A percentile compares a stretch with the other conserved stretches of the same genome.
Evolutionary conservation across 306 rosid genomes (phyloP).

Genomic region (Cucumis hystrix): DNA sequence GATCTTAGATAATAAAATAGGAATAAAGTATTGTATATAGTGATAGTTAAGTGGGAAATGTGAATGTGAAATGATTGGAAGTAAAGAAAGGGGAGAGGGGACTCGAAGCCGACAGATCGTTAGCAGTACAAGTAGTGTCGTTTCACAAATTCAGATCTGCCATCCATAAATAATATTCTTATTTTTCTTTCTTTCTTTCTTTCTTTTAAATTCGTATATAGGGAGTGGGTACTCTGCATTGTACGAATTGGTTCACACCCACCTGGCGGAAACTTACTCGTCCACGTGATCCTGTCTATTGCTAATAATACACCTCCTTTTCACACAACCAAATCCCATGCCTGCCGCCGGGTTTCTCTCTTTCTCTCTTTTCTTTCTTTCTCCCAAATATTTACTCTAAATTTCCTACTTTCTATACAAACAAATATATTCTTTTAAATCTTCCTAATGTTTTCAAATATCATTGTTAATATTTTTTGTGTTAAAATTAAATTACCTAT

Average conservation of each 20-base stretch:
- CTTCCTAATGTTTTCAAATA: too few relatives aligned
- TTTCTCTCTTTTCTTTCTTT: neutral
- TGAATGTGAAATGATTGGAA: neutral
- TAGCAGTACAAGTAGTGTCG: slow-evolving; percentile 16
- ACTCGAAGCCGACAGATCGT: slow-evolving; percentile 11
- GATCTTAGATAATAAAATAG: neutral
- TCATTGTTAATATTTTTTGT: too few relatives aligned
- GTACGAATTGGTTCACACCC: slow-evolving; percentile 15
- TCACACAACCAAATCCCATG: slow-evolving; percentile 18
- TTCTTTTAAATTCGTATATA: too few relatives aligned
- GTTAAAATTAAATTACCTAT: too few relatives aligned
- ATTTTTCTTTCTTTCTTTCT: neutral
- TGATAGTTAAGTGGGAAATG: neutral
- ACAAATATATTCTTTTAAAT: too few relatives aligned
- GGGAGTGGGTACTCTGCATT: slow-evolving; percentile 20
- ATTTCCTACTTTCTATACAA: too few relatives aligned
- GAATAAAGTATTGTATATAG: neutral
- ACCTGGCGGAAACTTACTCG: neutral
- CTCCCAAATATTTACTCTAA: too few relatives aligned
- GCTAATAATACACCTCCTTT: neutral
- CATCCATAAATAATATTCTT: neutral
- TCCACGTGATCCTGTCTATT: slow-evolving; percentile 23
- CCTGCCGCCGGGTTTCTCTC: slow-evolving; percentile 4
- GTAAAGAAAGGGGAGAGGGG: neutral
- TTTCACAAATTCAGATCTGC: slow-evolving; percentile 9